Evolutionary conservation across 2,329 filamentous ascomycete species (phyloP).

Genomic region (Talaromyces pinophilus): DNA sequence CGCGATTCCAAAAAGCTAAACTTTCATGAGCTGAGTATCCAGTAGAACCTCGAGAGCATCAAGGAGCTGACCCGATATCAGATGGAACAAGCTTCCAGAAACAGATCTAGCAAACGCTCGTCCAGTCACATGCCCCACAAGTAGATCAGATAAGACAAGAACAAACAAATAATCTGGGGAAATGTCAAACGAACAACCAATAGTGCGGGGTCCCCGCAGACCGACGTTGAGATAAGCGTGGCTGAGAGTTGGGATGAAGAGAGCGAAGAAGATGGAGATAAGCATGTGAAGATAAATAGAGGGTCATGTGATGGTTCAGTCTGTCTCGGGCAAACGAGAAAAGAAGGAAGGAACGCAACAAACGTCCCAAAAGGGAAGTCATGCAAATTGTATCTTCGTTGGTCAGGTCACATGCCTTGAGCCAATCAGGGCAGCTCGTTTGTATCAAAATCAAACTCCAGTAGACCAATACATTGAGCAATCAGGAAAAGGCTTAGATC

Average conservation of each 20-base stretch:
- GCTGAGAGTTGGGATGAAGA: background rate
- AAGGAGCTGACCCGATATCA: background rate
- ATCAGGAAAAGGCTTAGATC: background rate
- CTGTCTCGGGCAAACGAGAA: background rate
- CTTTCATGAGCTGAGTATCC: background rate
- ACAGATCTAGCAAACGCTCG: background rate
- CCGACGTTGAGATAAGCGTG: background rate
- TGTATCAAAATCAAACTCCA: background rate
- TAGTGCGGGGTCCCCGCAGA: background rate
- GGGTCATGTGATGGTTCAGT: background rate
- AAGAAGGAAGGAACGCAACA: background rate
- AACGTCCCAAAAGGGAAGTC: background rate
- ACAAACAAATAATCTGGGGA: background rate
- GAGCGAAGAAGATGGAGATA: background rate
- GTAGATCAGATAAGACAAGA: background rate
- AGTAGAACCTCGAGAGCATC: background rate
- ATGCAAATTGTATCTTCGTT: background rate
- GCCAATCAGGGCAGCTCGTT: background rate
- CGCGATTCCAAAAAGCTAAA: accelerated
- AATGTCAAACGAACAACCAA: background rate
- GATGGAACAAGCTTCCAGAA: background rate
- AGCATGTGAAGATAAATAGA: background rate
- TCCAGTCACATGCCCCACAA: background rate
- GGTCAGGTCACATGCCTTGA: background rate
- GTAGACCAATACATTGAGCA: background rate